Conservation (phyloP, 1,139 yeast species). For the Suhomyces wounanorum region DNA sequence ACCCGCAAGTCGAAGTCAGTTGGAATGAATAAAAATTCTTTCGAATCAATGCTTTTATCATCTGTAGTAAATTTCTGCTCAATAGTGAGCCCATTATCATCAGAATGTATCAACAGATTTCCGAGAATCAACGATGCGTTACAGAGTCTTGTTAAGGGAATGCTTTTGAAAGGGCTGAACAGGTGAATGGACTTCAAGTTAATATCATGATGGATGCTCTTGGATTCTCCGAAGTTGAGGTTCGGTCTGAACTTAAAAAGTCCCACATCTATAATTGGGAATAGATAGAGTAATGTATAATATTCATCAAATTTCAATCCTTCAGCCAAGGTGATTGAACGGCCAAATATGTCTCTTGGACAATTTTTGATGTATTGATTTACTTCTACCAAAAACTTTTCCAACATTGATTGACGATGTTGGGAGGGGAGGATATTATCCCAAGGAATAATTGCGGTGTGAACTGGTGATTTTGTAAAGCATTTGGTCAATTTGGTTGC, state of each 20-base stretch:
- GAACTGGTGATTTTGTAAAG: slow-evolving; percentile 13
- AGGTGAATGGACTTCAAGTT: not conserved
- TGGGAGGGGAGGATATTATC: slow-evolving; percentile 8
- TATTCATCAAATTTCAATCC: slow-evolving; percentile 24
- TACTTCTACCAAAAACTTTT: slow-evolving; percentile 16
- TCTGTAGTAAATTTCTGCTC: not conserved
- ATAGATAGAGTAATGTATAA: slow-evolving; percentile 27
- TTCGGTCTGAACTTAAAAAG: slow-evolving; percentile 23
- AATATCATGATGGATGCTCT: slow-evolving; percentile 7
- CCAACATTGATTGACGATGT: slow-evolving; percentile 14
- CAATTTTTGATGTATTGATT: slow-evolving; percentile 18
- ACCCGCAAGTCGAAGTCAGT: slow-evolving; percentile 12
- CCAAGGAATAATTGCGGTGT: slow-evolving; percentile 4
- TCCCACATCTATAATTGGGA: slow-evolving; percentile 25
- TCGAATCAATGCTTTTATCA: not conserved
- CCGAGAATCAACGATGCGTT: slow-evolving; percentile 1
- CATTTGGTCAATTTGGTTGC: slow-evolving; percentile 22
- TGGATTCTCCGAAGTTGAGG: slow-evolving; percentile 26
- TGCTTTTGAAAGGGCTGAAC: not conserved
- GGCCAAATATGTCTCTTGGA: slow-evolving; percentile 28
- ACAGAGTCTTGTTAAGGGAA: not conserved
- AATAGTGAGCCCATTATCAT: not conserved
- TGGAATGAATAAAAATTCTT: slow-evolving; percentile 8
- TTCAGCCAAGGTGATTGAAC: slow-evolving; percentile 18
- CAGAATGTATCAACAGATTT: not conserved